Evolutionary conservation across 177 flowering plant species (phyloP).

Genomic region (Telopea speciosissima): DNA sequence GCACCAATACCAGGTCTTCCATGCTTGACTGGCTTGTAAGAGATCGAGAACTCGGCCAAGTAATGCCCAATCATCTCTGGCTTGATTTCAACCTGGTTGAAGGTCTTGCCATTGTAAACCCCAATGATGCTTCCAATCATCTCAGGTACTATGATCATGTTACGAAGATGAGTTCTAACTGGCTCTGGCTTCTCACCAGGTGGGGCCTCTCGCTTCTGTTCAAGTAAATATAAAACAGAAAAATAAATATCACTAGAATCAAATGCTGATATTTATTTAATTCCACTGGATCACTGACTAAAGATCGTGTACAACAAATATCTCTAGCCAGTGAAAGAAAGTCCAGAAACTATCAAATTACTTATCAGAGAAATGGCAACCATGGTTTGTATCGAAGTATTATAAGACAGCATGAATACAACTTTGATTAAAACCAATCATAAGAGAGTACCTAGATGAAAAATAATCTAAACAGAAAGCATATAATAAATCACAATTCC

Average conservation of each 20-base stretch:
- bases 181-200: constrained; percentile 43
- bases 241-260: not conserved
- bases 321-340: no score
- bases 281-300: no score
- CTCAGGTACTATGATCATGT: constrained; percentile 38
- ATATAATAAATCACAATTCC: no score
- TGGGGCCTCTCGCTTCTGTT: constrained; percentile 37
- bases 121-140: constrained; percentile 44
- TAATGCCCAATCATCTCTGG: constrained; percentile 53
- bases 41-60: constrained; percentile 47
- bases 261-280: not conserved
- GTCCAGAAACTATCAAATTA: no score
- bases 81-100: constrained; percentile 43
- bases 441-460: no score
- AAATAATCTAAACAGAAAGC: no score
- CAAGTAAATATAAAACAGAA: not conserved
- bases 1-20: constrained; percentile 62
- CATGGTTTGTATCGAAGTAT: no score
- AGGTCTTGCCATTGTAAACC: constrained; percentile 43
- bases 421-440: no score
- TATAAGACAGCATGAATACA: no score
- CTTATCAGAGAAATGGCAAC: no score
- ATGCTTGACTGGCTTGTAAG: constrained; percentile 53
- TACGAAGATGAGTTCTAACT: constrained; percentile 35
- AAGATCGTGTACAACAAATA: no score